Percentiles rank a stretch among this genome's conserved stretches.
phyloP scores from a whole-genome alignment of 495 filamentous ascomycete species.

The Podospora conica region DNA sequence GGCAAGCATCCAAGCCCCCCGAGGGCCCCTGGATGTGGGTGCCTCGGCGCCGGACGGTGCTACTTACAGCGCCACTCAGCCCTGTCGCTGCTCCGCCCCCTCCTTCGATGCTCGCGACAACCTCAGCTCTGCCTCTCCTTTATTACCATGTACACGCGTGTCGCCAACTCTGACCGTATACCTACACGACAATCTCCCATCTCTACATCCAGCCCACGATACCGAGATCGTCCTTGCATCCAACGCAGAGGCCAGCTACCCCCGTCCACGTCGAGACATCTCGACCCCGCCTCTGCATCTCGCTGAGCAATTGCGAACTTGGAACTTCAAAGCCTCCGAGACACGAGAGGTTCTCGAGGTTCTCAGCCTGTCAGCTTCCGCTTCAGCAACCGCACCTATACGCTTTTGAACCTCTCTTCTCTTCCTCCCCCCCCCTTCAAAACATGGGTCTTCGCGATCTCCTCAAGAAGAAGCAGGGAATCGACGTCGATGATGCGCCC shows the following conservation, averaged over 20 bases:
- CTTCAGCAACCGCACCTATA: neutral
- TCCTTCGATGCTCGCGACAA: neutral
- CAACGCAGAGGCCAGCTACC: neutral
- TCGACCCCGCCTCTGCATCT: neutral
- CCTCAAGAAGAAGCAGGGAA: slow-evolving; percentile 61
- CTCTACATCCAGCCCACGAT: neutral
- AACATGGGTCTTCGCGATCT: slow-evolving; percentile 67
- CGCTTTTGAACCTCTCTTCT: neutral
- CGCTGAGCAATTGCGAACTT: neutral
- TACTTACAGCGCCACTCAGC: neutral
- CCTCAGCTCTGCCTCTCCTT: neutral
- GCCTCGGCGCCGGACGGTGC: no score
- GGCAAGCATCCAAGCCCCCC: neutral
- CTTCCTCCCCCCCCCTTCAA: no score
- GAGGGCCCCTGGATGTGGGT: neutral
- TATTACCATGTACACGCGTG: no score
- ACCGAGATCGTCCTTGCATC: neutral
- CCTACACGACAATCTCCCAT: neutral
- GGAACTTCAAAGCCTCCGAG: no score
- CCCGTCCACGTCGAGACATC: neutral
- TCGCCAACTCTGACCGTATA: neutral
- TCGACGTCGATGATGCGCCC: slow-evolving; percentile 30
- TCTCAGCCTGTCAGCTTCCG: neutral
- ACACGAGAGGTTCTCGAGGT: no score
- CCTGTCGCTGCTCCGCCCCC: neutral